Conservation (phyloP, 2,329 filamentous ascomycete genomes). For the Alternaria dauci region DNA sequence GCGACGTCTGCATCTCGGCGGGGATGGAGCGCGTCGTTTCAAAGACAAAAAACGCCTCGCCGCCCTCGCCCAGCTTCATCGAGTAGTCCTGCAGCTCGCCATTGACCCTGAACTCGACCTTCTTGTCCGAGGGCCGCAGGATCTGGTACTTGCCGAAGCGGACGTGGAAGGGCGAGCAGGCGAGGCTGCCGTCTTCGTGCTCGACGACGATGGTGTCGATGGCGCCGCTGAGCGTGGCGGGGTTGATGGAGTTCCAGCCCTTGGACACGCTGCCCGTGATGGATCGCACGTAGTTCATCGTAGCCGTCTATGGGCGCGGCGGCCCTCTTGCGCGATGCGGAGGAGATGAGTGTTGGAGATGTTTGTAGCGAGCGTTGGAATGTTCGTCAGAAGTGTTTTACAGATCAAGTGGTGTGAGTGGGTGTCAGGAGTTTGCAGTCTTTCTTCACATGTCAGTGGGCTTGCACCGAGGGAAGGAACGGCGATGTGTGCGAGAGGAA, state of each 20-base stretch:
- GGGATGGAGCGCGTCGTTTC: conserved; percentile 92
- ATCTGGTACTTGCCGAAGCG: conserved; percentile 99
- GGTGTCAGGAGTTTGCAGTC: not conserved
- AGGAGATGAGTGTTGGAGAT: not conserved
- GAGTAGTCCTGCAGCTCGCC: conserved; percentile 88
- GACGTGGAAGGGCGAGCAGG: conserved; percentile 97
- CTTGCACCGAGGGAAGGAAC: conserved; percentile 1
- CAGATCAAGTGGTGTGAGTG: not conserved
- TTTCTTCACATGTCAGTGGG: conserved; percentile 22
- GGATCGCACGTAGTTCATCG: conserved; percentile 97
- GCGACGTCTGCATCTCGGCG: conserved; percentile 92
- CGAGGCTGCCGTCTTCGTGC: conserved; percentile 85
- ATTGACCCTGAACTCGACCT: conserved; percentile 98
- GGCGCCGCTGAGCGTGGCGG: conserved; percentile 93
- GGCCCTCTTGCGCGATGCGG: conserved; percentile 8
- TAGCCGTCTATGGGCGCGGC: conserved; percentile 39
- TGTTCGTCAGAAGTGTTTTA: conserved; percentile 12
- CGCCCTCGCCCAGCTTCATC: conserved; percentile 98
- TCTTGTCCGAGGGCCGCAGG: conserved; percentile 94
- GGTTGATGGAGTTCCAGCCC: conserved; percentile 99
- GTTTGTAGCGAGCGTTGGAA: not conserved
- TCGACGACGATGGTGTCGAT: conserved; percentile 99
- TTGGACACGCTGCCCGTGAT: conserved; percentile 95
- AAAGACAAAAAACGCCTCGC: conserved; percentile 98
- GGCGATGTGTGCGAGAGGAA: not conserved